Conservation (phyloP, 2,329 filamentous ascomycete genomes). For the Piedraia hortae region DNA sequence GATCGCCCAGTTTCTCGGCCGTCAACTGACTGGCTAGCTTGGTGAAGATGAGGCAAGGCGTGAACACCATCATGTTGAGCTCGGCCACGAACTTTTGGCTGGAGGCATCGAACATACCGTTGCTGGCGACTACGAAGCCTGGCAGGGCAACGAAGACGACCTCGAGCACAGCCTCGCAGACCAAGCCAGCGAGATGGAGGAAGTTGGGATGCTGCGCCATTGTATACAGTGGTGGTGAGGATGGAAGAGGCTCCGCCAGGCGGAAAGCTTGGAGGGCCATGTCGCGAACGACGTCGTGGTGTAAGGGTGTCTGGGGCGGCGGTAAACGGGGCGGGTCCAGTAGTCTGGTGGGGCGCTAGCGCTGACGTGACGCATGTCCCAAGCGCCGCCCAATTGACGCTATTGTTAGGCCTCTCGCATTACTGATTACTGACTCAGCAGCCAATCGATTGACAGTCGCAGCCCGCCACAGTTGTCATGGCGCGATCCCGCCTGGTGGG, state of each 20-base stretch:
- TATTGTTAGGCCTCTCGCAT: no score
- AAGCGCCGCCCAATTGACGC: no score
- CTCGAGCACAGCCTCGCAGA: slow-evolving; percentile 84
- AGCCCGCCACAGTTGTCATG: no score
- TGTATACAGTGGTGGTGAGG: no score
- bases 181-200: slow-evolving; percentile 44
- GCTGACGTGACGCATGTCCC: no score
- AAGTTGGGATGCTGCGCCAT: slow-evolving; percentile 35
- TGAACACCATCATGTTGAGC: slow-evolving; percentile 87
- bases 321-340: background rate
- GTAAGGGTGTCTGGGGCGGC: no score
- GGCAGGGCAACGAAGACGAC: slow-evolving; percentile 87
- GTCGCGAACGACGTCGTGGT: no score
- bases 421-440: no score
- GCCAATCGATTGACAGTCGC: no score
- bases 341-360: background rate
- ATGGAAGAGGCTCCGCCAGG: no score
- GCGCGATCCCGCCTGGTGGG: no score
- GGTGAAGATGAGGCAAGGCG: slow-evolving; percentile 88
- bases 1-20: slow-evolving; percentile 63
- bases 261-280: no score
- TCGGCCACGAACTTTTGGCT: slow-evolving; percentile 94
- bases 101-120: slow-evolving; percentile 83
- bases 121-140: slow-evolving; percentile 69
- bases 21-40: slow-evolving; percentile 89